phyloP scores from a whole-genome alignment of 2,329 filamentous ascomycete species.

The Exophiala sp. region DNA sequence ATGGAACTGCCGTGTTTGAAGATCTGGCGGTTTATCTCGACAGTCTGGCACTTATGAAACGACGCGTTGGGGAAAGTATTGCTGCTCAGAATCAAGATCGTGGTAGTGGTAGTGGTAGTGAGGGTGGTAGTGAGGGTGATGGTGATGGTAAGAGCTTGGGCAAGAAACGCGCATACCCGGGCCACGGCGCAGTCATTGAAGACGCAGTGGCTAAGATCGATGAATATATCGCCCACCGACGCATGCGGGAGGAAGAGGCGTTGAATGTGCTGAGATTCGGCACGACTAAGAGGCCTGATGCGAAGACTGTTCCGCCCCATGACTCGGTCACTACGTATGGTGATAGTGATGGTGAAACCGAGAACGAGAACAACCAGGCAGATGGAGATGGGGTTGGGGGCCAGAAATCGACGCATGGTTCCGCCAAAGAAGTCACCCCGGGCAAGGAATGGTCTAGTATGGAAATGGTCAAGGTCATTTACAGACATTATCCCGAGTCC shows the following conservation, averaged over 20 bases:
- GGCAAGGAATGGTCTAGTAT: conserved; percentile 58
- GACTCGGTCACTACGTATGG: conserved; percentile 27
- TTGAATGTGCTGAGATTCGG: conserved; percentile 54
- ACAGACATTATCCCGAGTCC: conserved; percentile 68
- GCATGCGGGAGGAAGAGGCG: conserved; percentile 72
- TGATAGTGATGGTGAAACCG: conserved; percentile 26
- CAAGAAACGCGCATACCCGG: conserved; percentile 69
- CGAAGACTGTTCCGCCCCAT: conserved; percentile 8
- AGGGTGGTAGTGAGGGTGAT: too few relatives aligned
- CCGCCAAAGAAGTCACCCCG: conserved; percentile 27
- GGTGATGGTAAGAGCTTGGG: neutral
- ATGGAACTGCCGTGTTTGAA: conserved; percentile 81
- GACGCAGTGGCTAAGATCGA: conserved; percentile 64
- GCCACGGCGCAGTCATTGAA: conserved; percentile 73
- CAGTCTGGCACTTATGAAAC: conserved; percentile 62
- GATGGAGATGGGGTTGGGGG: conserved; percentile 17
- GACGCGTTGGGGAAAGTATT: conserved; percentile 7
- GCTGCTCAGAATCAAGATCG: too few relatives aligned
- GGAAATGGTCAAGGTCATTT: conserved; percentile 84
- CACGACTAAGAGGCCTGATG: conserved; percentile 24
- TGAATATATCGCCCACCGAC: conserved; percentile 79
- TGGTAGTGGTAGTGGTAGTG: too few relatives aligned
- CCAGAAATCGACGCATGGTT: conserved; percentile 20
- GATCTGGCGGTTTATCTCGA: conserved; percentile 63
- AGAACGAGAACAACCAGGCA: conserved; percentile 37